phyloP scores from a whole-genome alignment of 768 basidiomycete genomes.

The Auriscalpium orientale region DNA sequence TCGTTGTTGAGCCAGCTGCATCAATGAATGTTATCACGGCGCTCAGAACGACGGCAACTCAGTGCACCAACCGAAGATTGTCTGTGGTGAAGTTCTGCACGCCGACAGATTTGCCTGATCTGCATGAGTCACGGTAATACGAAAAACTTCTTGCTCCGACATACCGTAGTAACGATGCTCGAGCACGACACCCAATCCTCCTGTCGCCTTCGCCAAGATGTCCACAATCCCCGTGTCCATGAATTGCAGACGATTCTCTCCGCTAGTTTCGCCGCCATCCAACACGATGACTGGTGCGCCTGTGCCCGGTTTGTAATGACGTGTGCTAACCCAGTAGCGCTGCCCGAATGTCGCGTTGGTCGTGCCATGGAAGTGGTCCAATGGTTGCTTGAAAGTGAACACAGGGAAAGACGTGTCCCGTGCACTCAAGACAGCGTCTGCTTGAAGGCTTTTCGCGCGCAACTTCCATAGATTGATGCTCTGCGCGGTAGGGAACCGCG shows the following conservation, averaged over 20 bases:
- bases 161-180: constrained; percentile 88
- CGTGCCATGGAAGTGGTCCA: constrained; percentile 68
- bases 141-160: constrained; percentile 2
- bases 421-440: not conserved
- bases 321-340: constrained; percentile 89
- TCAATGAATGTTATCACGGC: not conserved
- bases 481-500: constrained; percentile 37
- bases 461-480: constrained; percentile 60
- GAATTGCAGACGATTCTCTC: constrained; percentile 49
- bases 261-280: constrained; percentile 91
- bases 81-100: constrained; percentile 77
- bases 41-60: not conserved
- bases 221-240: constrained; percentile 62
- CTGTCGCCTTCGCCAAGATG: constrained; percentile 75
- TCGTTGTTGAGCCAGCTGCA: constrained; percentile 81
- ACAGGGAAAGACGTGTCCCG: constrained; percentile 37
- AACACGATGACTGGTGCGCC: constrained; percentile 84
- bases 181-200: constrained; percentile 85
- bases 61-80: constrained; percentile 50
- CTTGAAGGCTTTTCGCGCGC: not conserved
- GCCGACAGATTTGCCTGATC: constrained; percentile 65
- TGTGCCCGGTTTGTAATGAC: constrained; percentile 64
- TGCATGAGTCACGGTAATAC: not conserved
- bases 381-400: constrained; percentile 74
- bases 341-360: constrained; percentile 66